Evolutionary conservation across 495 filamentous ascomycete species (phyloP), one percentile per base, ranked within the genome.

Genomic region (Penicillium ochrochloron): DNA sequence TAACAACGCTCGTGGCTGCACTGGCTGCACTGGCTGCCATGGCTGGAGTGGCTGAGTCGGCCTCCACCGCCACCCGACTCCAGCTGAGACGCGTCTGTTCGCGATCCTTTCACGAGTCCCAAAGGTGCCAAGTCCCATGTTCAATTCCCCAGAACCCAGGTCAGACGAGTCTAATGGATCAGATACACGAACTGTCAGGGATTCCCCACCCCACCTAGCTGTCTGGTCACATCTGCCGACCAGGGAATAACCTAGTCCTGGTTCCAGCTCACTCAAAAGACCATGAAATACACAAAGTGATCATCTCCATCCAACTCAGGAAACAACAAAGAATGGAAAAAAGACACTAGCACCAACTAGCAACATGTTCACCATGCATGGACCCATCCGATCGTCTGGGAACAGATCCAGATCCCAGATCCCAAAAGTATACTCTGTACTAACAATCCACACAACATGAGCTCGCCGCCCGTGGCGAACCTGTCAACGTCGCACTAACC

Each of bases 201-300:
- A 31, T 54, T 34, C 51, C 15, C 51, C 25, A 33, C 27, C 12
- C 29, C 44, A 48, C 12, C 29, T 35, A 48, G 44, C 37, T 50
- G 50, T 66, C 64, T 55, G 57, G 56, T 55, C 55, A 60, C 48
- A 21, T 46, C 21, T n/a, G 39, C 61, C 61, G 61, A 63, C 35
- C 67, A 70, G 33, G 64, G 64, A 61, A 67, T 17, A 69, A 64
- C 67, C 67, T 17, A 35, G 67, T 57, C 15, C 27, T 23, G 12
- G 19, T 35, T 66, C 41, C 60, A 69, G 60, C 59, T 63, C 62
- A 23, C 44, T 1, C 19, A 12, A 3, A 48, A 25, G 3, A 23
- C 44, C 21, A 48, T 11, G 14, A n/a, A 52, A 14, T 31, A 27
- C 23, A 27, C 48, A 25, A 31, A 17, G 48, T 52, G 27, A 17